These are phyloP conservation scores for Mycena alexandri DNA, from an alignment of 768 basidiomycete species.

Conservation along the genomic window DNA sequence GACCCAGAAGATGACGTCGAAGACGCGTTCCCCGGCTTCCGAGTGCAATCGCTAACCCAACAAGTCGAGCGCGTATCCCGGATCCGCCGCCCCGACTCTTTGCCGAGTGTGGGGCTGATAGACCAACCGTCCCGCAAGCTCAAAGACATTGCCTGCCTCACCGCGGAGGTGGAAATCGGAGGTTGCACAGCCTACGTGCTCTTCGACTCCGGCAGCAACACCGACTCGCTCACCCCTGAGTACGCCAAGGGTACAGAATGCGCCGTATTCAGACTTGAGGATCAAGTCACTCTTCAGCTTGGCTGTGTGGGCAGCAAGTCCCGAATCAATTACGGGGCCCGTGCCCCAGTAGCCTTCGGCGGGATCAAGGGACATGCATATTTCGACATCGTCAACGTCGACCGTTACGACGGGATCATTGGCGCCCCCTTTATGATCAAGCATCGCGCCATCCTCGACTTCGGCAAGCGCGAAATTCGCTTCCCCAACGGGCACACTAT, in stretches of 20 bases:
- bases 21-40: no score
- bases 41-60: no score
- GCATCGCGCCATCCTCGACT: not conserved
- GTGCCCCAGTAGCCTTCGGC: not conserved
- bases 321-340: not conserved
- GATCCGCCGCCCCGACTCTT: no score
- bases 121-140: no score
- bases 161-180: no score
- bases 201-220: conserved; percentile 1
- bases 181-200: not conserved
- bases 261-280: not conserved
- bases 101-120: no score
- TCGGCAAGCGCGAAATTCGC: not conserved
- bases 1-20: no score
- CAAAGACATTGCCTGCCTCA: no score
- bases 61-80: no score
- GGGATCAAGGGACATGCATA: not conserved
- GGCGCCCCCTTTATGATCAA: not conserved
- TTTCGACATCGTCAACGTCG: not conserved
- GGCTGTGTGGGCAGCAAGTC: not conserved
- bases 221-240: not conserved
- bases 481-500: not conserved
- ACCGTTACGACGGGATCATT: not conserved
- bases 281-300: not conserved
- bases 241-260: not conserved